Base-by-base conservation (phyloP, 1,139 yeast genomes). In the Wickerhamiella infanticola region DNA sequence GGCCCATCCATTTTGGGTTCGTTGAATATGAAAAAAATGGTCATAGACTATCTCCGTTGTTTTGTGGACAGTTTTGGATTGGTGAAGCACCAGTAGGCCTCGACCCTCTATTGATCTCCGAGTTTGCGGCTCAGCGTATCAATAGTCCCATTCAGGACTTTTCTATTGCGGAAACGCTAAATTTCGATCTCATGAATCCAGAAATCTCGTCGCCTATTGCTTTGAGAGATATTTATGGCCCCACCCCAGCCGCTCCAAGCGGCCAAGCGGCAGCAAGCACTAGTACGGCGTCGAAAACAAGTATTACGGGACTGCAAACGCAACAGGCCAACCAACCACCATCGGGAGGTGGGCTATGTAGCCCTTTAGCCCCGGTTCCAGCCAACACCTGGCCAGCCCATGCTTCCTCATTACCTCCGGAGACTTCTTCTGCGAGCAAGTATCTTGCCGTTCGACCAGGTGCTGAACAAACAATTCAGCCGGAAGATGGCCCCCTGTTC, bases 401-500 rank as follows among this genome's bases (percentile, higher is more conserved):
- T 5, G 39, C 39, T 4, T 25, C 33, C 7, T 25, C 40, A 3
- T 25, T 27, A 3, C 24, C 24, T 4, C 24, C 37, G 23, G 33
- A 13, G 18, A 35, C 38, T 5, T 24, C 37, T 9, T n/a, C 43
- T 7, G 4, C 5, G 7, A 25, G 35, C 35, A 24, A 35, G 13
- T 13, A 8, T 13, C 37, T 24, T 27, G 54, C 53, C 6, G 41
- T 46, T 13, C 48, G 63, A 3, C 67, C 67, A 2, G 53, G 52
- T 6, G 58, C 54, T 5, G 62, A 56, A 33, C 58, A 58, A 35
- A 50, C 54, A 5, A 50, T 42, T 13, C 53, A 48, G 41, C 45
- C 66, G 2, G 81, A 77, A 48, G 94, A 82, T 57, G 93, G 93
- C 0, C 94, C 94, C 0, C 72, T 76, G 41, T 81, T 82, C 57